phyloP scores from a whole-genome alignment of 257 asterid species.

The Ocimum tenuiflorum region DNA sequence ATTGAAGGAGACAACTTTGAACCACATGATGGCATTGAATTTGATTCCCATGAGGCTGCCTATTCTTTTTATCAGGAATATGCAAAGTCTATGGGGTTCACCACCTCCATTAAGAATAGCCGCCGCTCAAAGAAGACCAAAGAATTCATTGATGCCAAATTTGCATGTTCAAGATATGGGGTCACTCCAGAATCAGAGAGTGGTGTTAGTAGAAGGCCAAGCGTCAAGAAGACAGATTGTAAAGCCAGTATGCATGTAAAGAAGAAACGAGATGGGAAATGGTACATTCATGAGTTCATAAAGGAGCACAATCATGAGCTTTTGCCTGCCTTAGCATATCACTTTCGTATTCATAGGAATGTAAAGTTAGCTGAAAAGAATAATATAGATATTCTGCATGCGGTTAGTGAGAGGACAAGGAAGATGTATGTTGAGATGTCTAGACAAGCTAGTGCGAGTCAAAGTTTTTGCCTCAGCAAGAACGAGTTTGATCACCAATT shows the following conservation, averaged over 20 bases:
- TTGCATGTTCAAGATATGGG: conserved; percentile 94
- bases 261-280: conserved; percentile 81
- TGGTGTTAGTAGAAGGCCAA: conserved; percentile 66
- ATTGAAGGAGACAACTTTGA: conserved; percentile 52
- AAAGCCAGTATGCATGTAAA: conserved; percentile 97
- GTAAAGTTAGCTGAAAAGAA: conserved; percentile 85
- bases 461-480: conserved; percentile 28
- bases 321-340: conserved; percentile 92
- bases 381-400: conserved; percentile 78
- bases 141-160: conserved; percentile 93
- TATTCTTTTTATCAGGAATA: conserved; percentile 89
- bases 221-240: conserved; percentile 81
- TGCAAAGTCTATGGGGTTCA: conserved; percentile 98
- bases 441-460: conserved; percentile 53
- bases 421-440: conserved; percentile 98
- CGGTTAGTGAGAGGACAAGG: conserved; percentile 88
- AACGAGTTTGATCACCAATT: conserved; percentile 47
- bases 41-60: conserved; percentile 83
- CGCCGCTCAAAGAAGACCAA: conserved; percentile 93
- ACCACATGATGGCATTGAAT: conserved; percentile 79
- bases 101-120: conserved; percentile 91
- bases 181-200: conserved; percentile 84
- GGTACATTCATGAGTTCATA: conserved; percentile 84
- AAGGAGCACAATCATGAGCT: conserved; percentile 96
- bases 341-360: conserved; percentile 82